phyloP scores from a whole-genome alignment of 2,329 filamentous ascomycete genomes.

The Clonostachys sp. region DNA sequence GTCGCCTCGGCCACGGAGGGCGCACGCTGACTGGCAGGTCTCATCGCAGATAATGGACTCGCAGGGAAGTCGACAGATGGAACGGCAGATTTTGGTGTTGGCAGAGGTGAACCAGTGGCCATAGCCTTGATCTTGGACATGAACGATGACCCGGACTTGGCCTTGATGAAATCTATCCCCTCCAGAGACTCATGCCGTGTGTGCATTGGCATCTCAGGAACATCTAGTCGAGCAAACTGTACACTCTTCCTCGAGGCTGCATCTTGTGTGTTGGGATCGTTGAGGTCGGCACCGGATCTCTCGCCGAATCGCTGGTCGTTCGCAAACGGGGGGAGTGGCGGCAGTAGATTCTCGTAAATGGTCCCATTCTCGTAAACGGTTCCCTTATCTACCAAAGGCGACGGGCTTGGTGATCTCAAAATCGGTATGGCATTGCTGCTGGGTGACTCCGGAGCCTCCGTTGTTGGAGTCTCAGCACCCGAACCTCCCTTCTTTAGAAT shows the following conservation, averaged over 20 bases:
- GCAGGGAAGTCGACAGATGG: conserved; percentile 8
- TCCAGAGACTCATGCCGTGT: conserved; percentile 63
- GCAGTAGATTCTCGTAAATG: neutral
- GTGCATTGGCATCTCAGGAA: conserved; percentile 43
- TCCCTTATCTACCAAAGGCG: no score
- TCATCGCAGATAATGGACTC: conserved; percentile 33
- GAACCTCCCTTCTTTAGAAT: no score
- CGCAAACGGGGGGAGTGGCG: neutral
- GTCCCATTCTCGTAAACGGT: no score
- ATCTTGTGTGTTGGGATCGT: neutral
- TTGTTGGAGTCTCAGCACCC: no score
- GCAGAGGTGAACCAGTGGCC: conserved; percentile 46
- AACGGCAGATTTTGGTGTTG: conserved; percentile 36
- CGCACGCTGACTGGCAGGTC: conserved; percentile 39
- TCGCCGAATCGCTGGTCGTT: conserved; percentile 1
- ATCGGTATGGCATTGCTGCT: no score
- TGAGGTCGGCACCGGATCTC: neutral
- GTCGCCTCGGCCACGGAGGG: conserved; percentile 47
- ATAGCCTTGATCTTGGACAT: conserved; percentile 78
- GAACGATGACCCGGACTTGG: conserved; percentile 55
- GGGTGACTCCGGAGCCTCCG: no score
- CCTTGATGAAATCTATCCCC: conserved; percentile 58
- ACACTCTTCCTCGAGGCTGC: conserved; percentile 51
- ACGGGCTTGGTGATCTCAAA: no score
- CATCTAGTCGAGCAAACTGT: conserved; percentile 63